Percentiles rank a stretch among this genome's conserved stretches.
phyloP scores from a whole-genome alignment of 331 rosid species.

The Acacia concinna region DNA sequence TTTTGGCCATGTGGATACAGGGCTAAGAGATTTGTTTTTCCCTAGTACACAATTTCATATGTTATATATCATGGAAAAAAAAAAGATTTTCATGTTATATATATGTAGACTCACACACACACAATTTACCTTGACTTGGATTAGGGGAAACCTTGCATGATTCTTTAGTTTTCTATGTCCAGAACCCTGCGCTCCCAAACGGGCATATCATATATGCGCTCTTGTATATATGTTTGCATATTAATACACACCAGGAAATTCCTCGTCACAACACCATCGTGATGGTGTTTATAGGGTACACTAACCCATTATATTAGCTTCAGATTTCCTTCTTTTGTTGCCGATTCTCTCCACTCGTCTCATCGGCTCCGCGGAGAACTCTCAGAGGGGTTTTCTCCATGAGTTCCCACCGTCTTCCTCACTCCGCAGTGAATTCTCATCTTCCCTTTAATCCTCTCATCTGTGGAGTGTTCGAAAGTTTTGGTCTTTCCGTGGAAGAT shows the following conservation, averaged over 20 bases:
- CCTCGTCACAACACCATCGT: neutral
- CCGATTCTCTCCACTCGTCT: neutral
- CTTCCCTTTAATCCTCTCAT: neutral
- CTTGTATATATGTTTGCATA: neutral
- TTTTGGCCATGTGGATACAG: no score
- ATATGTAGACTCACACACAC: no score
- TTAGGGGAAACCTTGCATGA: no score
- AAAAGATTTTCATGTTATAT: no score
- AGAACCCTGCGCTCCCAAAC: no score
- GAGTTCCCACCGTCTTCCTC: neutral
- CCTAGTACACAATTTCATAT: no score
- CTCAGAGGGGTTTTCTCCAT: conserved; percentile 4
- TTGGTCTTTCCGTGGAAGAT: neutral
- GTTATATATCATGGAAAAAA: no score
- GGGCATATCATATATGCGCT: no score
- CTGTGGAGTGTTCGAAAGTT: conserved; percentile 8
- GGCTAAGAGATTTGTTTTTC: no score
- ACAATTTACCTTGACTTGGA: no score
- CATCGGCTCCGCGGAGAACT: neutral
- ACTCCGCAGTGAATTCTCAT: conserved; percentile 7
- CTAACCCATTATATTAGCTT: neutral
- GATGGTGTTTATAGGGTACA: neutral
- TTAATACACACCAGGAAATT: neutral
- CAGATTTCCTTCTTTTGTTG: neutral
- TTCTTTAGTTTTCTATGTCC: neutral